A percentile compares a stretch with the other conserved stretches of the same genome.
These are phyloP conservation scores for Coemansia erecta DNA, from an alignment of 192 early-diverging fungal species.

Conservation along the genomic window DNA sequence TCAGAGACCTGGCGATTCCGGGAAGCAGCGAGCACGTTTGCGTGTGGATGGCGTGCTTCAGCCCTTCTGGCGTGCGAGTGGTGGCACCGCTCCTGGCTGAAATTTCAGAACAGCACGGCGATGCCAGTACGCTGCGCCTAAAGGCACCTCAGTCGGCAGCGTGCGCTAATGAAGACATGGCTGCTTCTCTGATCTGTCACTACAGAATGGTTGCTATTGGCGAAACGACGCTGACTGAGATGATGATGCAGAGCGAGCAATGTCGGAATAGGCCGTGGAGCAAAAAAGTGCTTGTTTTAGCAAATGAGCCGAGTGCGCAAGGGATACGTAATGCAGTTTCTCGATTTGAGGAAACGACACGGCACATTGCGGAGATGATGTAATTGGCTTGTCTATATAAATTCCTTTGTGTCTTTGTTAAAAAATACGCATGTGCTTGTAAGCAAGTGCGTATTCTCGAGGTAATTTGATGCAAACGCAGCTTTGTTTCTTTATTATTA, in stretches of 20 bases:
- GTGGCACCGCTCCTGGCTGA: slow-evolving; percentile 23
- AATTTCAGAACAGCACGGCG: slow-evolving; percentile 2
- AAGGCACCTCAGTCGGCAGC: too few relatives aligned
- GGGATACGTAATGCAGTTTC: slow-evolving; percentile 26
- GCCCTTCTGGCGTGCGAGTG: slow-evolving; percentile 45
- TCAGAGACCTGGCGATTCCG: background rate
- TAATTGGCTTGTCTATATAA: background rate
- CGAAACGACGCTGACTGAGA: slow-evolving; percentile 23
- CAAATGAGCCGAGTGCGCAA: slow-evolving; percentile 19
- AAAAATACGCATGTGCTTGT: too few relatives aligned
- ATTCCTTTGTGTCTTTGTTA: background rate
- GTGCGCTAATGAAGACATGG: too few relatives aligned
- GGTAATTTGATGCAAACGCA: too few relatives aligned
- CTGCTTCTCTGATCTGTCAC: background rate
- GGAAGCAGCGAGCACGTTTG: background rate
- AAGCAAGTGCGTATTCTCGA: background rate
- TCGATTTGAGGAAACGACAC: background rate
- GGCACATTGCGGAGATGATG: background rate
- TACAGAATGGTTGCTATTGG: slow-evolving; percentile 36
- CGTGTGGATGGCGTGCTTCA: slow-evolving; percentile 47
- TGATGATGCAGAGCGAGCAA: slow-evolving; percentile 10
- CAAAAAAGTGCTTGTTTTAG: slow-evolving; percentile 7
- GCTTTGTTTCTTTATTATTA: background rate
- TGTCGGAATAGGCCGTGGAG: background rate
- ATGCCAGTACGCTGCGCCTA: too few relatives aligned